These are phyloP conservation scores for Neltuma alba DNA, from an alignment of 306 rosid species.

Conservation along the genomic window DNA sequence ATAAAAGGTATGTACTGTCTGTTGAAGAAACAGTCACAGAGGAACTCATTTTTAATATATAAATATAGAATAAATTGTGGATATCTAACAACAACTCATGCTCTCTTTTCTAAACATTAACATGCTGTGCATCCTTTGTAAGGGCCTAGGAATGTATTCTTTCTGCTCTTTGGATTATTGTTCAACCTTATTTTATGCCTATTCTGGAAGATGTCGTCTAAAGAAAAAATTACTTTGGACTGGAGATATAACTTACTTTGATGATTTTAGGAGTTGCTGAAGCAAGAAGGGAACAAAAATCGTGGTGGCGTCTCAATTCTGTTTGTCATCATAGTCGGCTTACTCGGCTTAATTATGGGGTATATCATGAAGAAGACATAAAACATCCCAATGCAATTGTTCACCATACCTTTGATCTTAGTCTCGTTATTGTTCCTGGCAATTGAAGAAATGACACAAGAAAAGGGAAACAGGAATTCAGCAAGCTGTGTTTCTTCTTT, in stretches of 20 bases:
- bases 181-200: conserved; percentile 9
- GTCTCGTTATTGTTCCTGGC: conserved; percentile 43
- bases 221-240: background rate
- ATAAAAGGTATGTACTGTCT: background rate
- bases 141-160: background rate
- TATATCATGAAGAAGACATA: conserved; percentile 69
- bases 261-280: conserved; percentile 74
- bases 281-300: conserved; percentile 62
- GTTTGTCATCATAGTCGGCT: conserved; percentile 60
- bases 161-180: background rate
- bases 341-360: conserved; percentile 75
- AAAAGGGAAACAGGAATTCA: conserved; percentile 47
- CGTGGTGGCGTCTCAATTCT: conserved; percentile 70
- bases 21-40: background rate
- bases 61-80: background rate
- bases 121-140: conserved; percentile 2
- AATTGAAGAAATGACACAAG: conserved; percentile 52
- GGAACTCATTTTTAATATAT: background rate
- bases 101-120: conserved; percentile 20
- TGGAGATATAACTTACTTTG: conserved; percentile 2
- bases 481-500: conserved; percentile 43
- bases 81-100: background rate
- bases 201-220: background rate
- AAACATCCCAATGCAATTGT: conserved; percentile 35
- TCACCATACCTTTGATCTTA: conserved; percentile 38